A percentile compares a stretch with the other conserved stretches of the same genome.
Conservation (phyloP, 176 grass and related monocot species). For the Chloris gayana region DNA sequence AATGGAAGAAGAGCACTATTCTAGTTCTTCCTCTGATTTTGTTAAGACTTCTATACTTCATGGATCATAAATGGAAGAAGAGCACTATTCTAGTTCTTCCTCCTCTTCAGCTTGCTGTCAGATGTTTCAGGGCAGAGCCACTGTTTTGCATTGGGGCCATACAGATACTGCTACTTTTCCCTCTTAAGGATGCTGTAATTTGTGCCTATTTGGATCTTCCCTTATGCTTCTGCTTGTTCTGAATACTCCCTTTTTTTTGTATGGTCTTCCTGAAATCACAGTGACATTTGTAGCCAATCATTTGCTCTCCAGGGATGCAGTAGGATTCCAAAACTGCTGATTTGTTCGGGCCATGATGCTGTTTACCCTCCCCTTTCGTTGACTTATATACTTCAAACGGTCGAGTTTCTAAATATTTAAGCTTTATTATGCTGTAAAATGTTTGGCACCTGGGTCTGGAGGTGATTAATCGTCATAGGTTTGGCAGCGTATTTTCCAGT, state of each 20-base stretch:
- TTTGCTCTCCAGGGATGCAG: not conserved
- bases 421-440: not conserved
- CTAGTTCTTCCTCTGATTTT: not conserved
- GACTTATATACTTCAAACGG: slow-evolving; percentile 17
- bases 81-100: not conserved
- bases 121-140: not conserved
- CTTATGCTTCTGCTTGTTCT: not conserved
- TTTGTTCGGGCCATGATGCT: not conserved
- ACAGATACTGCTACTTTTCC: not conserved
- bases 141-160: not conserved
- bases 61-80: not conserved
- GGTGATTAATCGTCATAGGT: slow-evolving; percentile 1
- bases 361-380: slow-evolving; percentile 13
- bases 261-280: not conserved
- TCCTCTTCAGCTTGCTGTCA: not conserved
- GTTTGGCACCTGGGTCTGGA: slow-evolving; percentile 5
- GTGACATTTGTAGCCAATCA: not conserved
- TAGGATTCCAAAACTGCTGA: not conserved
- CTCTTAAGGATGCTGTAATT: not conserved
- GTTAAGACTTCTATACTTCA: not conserved
- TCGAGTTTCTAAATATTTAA: not conserved
- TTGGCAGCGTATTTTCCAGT: slow-evolving; percentile 13
- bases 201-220: not conserved
- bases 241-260: not conserved
- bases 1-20: too few species aligned